Conservation (phyloP, 345 rosid genomes). For the Hibiscus syriacus region DNA sequence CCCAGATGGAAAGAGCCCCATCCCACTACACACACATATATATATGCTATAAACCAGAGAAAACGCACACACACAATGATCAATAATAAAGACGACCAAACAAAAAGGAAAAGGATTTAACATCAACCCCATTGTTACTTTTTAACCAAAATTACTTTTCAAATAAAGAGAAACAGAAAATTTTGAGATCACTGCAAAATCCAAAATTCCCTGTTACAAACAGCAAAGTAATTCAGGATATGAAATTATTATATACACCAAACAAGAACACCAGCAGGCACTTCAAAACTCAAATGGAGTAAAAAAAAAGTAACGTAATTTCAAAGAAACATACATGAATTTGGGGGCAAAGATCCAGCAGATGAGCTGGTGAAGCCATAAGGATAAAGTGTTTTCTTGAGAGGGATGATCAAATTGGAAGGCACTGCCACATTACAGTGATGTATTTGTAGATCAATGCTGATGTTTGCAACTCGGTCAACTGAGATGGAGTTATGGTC, state of each 20-base stretch:
- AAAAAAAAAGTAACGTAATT: neutral
- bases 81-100: too few species aligned
- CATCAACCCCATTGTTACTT: too few species aligned
- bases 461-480: slow-evolving; percentile 69
- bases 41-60: too few species aligned
- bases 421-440: slow-evolving; percentile 55
- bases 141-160: too few species aligned
- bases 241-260: neutral
- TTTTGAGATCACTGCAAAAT: too few species aligned
- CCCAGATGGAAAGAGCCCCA: slow-evolving; percentile 47
- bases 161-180: too few species aligned
- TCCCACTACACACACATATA: slow-evolving; percentile 28
- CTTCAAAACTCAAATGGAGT: neutral
- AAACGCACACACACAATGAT: too few species aligned
- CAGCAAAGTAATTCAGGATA: too few species aligned
- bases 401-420: slow-evolving; percentile 49
- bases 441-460: slow-evolving; percentile 63
- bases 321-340: slow-evolving; percentile 26
- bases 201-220: too few species aligned
- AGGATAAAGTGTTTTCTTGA: slow-evolving; percentile 41
- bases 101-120: too few species aligned
- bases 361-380: slow-evolving; percentile 25
- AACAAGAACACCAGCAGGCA: neutral
- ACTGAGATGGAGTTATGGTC: slow-evolving; percentile 46
- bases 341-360: slow-evolving; percentile 39